Conservation (phyloP, 2,329 filamentous ascomycete species). For the Monosporascus sp. region DNA sequence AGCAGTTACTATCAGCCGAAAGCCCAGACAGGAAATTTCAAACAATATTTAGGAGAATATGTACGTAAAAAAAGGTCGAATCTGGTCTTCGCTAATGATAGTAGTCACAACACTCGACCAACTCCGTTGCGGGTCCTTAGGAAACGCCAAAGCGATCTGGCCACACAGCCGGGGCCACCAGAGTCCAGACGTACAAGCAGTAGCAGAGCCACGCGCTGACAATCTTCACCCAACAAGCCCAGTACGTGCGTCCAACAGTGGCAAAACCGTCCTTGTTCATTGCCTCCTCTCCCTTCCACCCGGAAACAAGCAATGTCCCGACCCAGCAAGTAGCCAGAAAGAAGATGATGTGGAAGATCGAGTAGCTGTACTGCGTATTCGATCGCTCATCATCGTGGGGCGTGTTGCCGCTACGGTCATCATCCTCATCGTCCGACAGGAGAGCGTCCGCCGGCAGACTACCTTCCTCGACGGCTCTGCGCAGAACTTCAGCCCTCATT, state of each 20-base stretch:
- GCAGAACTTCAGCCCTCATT: conserved; percentile 88
- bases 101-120: not conserved
- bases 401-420: conserved; percentile 59
- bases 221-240: conserved; percentile 99
- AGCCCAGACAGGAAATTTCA: not conserved
- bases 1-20: too few species aligned
- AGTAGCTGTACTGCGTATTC: conserved; percentile 92
- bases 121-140: conserved; percentile 11
- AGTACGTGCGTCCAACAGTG: conserved; percentile 90
- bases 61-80: too few species aligned
- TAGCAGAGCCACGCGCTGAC: conserved; percentile 97
- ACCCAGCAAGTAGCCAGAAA: conserved; percentile 96
- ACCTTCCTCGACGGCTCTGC: conserved; percentile 86
- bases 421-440: conserved; percentile 63
- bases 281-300: conserved; percentile 9
- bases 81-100: too few species aligned
- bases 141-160: conserved; percentile 77
- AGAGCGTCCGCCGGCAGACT: conserved; percentile 87
- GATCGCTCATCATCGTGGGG: conserved; percentile 82
- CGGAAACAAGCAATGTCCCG: conserved; percentile 70
- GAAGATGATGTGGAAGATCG: conserved; percentile 96
- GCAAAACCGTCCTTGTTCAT: conserved; percentile 55
- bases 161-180: conserved; percentile 78
- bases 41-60: not conserved
- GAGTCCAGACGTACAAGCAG: conserved; percentile 85